A percentile compares a stretch with the other conserved stretches of the same genome.
These are phyloP conservation scores for Euphorbia tirucalli DNA, from an alignment of 345 rosid species.

Conservation along the genomic window DNA sequence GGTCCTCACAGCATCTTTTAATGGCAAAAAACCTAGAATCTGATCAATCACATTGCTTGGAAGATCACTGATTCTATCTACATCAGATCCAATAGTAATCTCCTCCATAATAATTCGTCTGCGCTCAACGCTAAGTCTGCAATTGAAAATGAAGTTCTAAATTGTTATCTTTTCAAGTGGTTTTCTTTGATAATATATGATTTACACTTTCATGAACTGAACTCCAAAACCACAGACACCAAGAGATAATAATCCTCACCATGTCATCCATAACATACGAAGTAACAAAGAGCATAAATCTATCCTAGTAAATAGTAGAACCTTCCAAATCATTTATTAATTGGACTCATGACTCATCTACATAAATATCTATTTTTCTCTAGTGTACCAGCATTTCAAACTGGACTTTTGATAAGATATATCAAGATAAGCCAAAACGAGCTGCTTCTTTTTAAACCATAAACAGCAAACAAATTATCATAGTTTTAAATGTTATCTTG, in stretches of 20 bases:
- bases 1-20: slow-evolving; percentile 14
- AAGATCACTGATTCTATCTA: slow-evolving; percentile 12
- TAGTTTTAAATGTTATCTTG: no score
- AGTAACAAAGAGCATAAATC: not conserved
- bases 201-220: not conserved
- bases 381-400: not conserved
- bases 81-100: not conserved
- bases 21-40: slow-evolving; percentile 9
- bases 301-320: not conserved
- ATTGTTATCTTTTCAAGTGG: no score
- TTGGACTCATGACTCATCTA: not conserved
- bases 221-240: not conserved
- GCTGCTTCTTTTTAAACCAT: slow-evolving; percentile 1
- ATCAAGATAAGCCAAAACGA: not conserved
- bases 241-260: not conserved
- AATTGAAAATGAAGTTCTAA: not conserved
- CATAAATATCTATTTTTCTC: not conserved
- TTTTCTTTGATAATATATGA: no score
- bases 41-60: slow-evolving; percentile 8
- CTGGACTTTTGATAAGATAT: not conserved
- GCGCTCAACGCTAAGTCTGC: not conserved
- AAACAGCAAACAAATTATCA: no score
- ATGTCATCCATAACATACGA: not conserved
- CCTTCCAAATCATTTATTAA: not conserved
- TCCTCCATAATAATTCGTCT: not conserved